phyloP scores from a whole-genome alignment of 805 yeast species.

The Nakazawaea molendinolei region DNA sequence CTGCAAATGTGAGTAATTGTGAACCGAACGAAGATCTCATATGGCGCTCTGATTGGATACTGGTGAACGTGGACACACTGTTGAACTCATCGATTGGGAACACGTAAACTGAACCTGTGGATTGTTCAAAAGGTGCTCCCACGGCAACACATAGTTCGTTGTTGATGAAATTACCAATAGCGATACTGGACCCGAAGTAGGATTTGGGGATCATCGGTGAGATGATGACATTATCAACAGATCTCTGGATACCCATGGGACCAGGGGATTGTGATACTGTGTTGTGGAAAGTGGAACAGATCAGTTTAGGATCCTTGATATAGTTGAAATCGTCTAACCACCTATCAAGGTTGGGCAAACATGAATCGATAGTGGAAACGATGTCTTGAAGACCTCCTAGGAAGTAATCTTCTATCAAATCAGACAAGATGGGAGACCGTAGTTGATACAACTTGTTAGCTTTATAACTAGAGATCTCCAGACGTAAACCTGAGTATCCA shows the following conservation, averaged over 20 bases:
- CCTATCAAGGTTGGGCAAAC: constrained; percentile 27
- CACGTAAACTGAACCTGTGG: constrained; percentile 36
- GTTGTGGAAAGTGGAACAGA: constrained; percentile 28
- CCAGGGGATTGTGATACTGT: too few species aligned
- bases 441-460: constrained; percentile 4
- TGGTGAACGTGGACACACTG: not conserved
- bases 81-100: constrained; percentile 22
- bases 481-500: constrained; percentile 29
- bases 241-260: too few species aligned
- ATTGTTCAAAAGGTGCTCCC: constrained; percentile 42
- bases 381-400: constrained; percentile 50
- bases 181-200: constrained; percentile 41
- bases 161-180: constrained; percentile 34
- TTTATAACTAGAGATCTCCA: not conserved
- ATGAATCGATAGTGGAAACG: constrained; percentile 28
- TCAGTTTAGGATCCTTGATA: constrained; percentile 24
- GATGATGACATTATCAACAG: too few species aligned
- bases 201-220: constrained; percentile 21
- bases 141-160: constrained; percentile 37
- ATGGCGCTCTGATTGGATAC: constrained; percentile 1
- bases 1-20: constrained; percentile 23
- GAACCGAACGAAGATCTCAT: constrained; percentile 35
- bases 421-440: constrained; percentile 38
- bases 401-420: constrained; percentile 37
- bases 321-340: constrained; percentile 33